Evolutionary conservation across 768 basidiomycete species (phyloP).

Genomic region (Pulveroboletus ravenelii): DNA sequence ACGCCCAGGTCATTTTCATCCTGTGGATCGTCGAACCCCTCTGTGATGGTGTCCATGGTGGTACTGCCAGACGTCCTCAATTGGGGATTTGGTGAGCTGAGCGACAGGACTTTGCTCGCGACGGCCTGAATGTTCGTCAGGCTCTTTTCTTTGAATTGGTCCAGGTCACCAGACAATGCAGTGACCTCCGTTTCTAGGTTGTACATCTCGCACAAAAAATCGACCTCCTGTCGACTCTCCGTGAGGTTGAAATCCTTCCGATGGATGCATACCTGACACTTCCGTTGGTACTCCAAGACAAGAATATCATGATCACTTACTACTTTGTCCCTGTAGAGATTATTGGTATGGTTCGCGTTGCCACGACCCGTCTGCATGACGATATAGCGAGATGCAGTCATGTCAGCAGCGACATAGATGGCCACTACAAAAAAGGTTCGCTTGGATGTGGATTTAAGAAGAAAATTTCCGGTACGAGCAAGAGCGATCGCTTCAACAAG

Average conservation of each 20-base stretch:
- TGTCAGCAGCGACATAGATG: slow-evolving; percentile 1
- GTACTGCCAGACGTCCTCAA: background rate
- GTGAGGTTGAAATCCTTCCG: background rate
- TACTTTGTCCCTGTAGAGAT: background rate
- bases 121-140: background rate
- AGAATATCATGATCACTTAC: background rate
- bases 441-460: background rate
- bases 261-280: slow-evolving; percentile 2
- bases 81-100: background rate
- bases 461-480: background rate
- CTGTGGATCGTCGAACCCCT: background rate
- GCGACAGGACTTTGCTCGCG: background rate
- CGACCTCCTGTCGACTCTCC: background rate
- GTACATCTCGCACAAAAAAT: slow-evolving; percentile 13
- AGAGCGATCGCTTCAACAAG: slow-evolving; percentile 10
- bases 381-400: slow-evolving; percentile 7
- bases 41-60: background rate
- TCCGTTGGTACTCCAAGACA: background rate
- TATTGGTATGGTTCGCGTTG: background rate
- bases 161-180: background rate
- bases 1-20: background rate
- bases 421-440: slow-evolving; percentile 11
- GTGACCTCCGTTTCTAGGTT: slow-evolving; percentile 2
- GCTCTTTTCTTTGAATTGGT: background rate
- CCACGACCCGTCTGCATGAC: background rate